Evolutionary conservation across 2,329 filamentous ascomycete genomes (phyloP).

Genomic region (Phyllachora maydis): DNA sequence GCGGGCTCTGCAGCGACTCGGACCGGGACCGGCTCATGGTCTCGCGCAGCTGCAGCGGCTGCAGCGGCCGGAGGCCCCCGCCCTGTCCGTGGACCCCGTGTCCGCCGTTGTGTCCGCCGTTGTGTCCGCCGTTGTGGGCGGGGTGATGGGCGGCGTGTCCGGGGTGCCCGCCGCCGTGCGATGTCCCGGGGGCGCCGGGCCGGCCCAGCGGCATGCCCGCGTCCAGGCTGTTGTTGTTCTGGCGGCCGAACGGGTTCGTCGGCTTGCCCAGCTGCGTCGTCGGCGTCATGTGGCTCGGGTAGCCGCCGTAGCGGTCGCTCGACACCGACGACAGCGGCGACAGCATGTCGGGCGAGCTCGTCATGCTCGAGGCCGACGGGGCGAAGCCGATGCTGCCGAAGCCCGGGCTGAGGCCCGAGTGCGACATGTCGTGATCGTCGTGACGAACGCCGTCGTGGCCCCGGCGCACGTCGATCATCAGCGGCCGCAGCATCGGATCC

Average conservation of each 20-base stretch:
- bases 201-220: slow-evolving; percentile 23
- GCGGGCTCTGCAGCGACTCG: slow-evolving; percentile 35
- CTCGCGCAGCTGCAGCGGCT: slow-evolving; percentile 37
- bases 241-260: slow-evolving; percentile 31
- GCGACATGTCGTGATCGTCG: slow-evolving; percentile 49
- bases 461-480: slow-evolving; percentile 49
- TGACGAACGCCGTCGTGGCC: too few relatives aligned
- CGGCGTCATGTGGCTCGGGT: slow-evolving; percentile 23
- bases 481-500: slow-evolving; percentile 42
- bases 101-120: too few relatives aligned
- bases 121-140: too few relatives aligned
- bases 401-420: slow-evolving; percentile 43
- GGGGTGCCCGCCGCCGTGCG: too few relatives aligned
- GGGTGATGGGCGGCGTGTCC: too few relatives aligned
- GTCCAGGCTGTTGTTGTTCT: slow-evolving; percentile 18
- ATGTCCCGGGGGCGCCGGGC: too few relatives aligned
- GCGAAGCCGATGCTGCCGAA: slow-evolving; percentile 48
- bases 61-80: slow-evolving; percentile 27
- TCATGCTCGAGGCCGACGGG: slow-evolving; percentile 23
- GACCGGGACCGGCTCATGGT: slow-evolving; percentile 33
- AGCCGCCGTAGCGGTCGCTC: slow-evolving; percentile 32
- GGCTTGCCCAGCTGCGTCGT: too few relatives aligned
- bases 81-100: slow-evolving; percentile 19
- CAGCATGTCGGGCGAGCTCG: slow-evolving; percentile 30
- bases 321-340: slow-evolving; percentile 35